These are phyloP conservation scores for Cordyceps farinosa DNA, from an alignment of 2,329 filamentous ascomycete species.

Conservation along the genomic window DNA sequence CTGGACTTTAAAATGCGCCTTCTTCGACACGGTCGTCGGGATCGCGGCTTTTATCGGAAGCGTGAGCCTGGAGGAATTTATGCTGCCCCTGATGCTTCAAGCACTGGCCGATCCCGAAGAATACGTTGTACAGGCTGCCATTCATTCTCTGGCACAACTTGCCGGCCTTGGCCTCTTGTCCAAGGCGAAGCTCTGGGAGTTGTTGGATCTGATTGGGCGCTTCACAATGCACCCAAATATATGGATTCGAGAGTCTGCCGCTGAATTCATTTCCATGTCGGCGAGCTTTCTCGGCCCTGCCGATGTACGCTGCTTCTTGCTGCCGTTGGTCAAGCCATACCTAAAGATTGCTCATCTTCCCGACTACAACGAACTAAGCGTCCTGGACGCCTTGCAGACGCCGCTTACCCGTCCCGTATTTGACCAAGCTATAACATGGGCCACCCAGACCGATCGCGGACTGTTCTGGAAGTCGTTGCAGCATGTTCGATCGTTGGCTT, in stretches of 20 bases:
- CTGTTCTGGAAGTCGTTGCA: slow-evolving; percentile 81
- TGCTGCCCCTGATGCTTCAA: slow-evolving; percentile 92
- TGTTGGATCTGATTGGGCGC: slow-evolving; percentile 76
- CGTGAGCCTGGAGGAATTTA: slow-evolving; percentile 88
- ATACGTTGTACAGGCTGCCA: slow-evolving; percentile 85
- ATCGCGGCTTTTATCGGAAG: slow-evolving; percentile 89
- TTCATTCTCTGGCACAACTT: slow-evolving; percentile 84
- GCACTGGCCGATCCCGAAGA: slow-evolving; percentile 91
- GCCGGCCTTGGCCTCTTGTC: slow-evolving; percentile 85
- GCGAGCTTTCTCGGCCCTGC: slow-evolving; percentile 73
- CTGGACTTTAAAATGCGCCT: slow-evolving; percentile 94
- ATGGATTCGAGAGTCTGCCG: slow-evolving; percentile 89
- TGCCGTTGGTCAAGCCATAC: slow-evolving; percentile 77
- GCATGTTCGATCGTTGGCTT: slow-evolving; percentile 60
- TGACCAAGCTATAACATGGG: slow-evolving; percentile 85
- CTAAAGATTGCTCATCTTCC: slow-evolving; percentile 67
- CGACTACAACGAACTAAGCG: slow-evolving; percentile 64
- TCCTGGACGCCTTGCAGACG: slow-evolving; percentile 80
- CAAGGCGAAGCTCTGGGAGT: slow-evolving; percentile 77
- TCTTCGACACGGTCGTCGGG: slow-evolving; percentile 92
- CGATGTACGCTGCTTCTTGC: slow-evolving; percentile 77
- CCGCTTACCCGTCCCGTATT: slow-evolving; percentile 76
- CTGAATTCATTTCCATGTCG: slow-evolving; percentile 75
- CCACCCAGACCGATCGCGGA: slow-evolving; percentile 72
- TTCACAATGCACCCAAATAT: slow-evolving; percentile 92